Percentiles rank a stretch among this genome's conserved stretches.
Conservation (phyloP, 2,329 filamentous ascomycete species). For the Alternaria consortialis region DNA sequence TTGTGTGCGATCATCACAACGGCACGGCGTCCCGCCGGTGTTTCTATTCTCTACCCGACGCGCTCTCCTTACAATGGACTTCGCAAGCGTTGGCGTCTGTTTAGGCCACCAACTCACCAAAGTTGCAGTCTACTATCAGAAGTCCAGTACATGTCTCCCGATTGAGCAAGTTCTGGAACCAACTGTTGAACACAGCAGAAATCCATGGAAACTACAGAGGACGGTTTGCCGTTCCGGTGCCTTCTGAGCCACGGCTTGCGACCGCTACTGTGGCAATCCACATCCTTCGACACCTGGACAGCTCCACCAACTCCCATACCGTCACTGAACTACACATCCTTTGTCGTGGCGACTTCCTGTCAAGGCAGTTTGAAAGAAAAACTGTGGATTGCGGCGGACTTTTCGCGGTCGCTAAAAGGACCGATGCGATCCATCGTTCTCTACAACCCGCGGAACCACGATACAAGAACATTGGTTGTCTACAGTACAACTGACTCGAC, state of each 20-base stretch:
- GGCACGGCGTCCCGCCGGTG: not conserved
- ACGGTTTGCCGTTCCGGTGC: conserved; percentile 14
- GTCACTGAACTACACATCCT: conserved; percentile 9
- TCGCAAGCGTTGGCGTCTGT: not conserved
- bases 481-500: conserved; percentile 10
- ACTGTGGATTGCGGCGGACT: conserved; percentile 20
- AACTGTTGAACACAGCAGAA: conserved; percentile 20
- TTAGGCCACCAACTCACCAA: not conserved
- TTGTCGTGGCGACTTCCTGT: conserved; percentile 18
- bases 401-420: conserved; percentile 21
- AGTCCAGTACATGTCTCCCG: not conserved
- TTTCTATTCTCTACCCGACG: not conserved
- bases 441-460: conserved; percentile 6
- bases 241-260: conserved; percentile 10
- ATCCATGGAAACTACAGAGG: conserved; percentile 12
- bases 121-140: not conserved
- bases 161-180: conserved; percentile 14
- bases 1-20: not conserved
- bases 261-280: conserved; percentile 12
- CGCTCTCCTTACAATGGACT: not conserved
- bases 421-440: conserved; percentile 11
- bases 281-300: conserved; percentile 8
- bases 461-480: conserved; percentile 4
- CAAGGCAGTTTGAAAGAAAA: conserved; percentile 17
- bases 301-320: conserved; percentile 4